Evolutionary conservation across 331 rosid species (phyloP).

Genomic region (Quercus tomentella): DNA sequence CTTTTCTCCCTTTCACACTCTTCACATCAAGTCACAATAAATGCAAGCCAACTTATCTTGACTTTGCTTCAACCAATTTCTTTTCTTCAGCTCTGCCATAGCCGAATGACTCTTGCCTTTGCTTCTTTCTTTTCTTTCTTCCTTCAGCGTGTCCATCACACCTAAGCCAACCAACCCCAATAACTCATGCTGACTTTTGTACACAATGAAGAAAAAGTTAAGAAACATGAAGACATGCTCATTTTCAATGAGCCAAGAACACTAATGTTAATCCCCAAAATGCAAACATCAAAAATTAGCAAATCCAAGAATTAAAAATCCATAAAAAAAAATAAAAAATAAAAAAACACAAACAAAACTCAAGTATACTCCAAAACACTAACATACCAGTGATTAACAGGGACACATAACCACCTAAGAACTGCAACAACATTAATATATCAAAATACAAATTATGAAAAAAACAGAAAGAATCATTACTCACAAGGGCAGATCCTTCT

Average conservation of each 20-base stretch:
- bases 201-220: too few relatives aligned
- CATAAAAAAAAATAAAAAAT: background rate
- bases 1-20: too few relatives aligned
- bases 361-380: background rate
- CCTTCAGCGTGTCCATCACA: too few relatives aligned
- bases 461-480: conserved; percentile 31
- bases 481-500: conserved; percentile 89
- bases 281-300: background rate
- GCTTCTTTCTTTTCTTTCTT: too few relatives aligned
- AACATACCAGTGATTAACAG: background rate
- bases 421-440: background rate
- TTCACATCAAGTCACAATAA: too few relatives aligned
- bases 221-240: too few relatives aligned
- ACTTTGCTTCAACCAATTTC: too few relatives aligned
- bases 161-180: too few relatives aligned
- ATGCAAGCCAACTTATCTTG: too few relatives aligned
- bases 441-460: conserved; percentile 1
- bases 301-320: background rate
- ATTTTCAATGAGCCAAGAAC: background rate
- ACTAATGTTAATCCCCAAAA: background rate
- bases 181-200: too few relatives aligned
- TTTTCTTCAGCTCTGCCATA: too few relatives aligned
- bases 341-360: background rate
- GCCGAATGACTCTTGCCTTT: too few relatives aligned
- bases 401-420: background rate